These are phyloP conservation scores for Priceomyces carsonii DNA, from an alignment of 805 yeast species.

Conservation along the genomic window DNA sequence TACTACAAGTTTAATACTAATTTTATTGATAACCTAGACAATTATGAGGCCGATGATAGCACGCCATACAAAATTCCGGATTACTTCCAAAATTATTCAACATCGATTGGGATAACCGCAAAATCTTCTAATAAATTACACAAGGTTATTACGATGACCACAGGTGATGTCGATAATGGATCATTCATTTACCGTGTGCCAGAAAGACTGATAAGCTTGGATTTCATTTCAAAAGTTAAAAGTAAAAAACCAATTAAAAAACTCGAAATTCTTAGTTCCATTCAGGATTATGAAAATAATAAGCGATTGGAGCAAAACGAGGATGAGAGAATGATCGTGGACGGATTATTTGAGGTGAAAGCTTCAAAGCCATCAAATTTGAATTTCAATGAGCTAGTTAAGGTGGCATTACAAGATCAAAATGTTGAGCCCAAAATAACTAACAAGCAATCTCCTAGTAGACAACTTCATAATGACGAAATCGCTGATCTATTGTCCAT, in stretches of 20 bases:
- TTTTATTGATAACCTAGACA: slow-evolving; percentile 6
- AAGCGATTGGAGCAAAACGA: slow-evolving; percentile 15
- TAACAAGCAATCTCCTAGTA: slow-evolving; percentile 9
- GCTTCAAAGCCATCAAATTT: slow-evolving; percentile 28
- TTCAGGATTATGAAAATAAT: slow-evolving; percentile 25
- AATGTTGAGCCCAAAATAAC: slow-evolving; percentile 9
- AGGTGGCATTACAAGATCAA: slow-evolving; percentile 31
- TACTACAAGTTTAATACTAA: slow-evolving; percentile 15
- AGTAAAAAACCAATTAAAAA: slow-evolving; percentile 29
- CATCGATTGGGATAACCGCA: slow-evolving; percentile 21
- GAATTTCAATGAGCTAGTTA: slow-evolving; percentile 51
- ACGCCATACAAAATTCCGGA: slow-evolving; percentile 27
- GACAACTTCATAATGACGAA: slow-evolving; percentile 32
- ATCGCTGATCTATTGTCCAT: slow-evolving; percentile 53
- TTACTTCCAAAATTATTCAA: slow-evolving; percentile 25
- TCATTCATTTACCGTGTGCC: slow-evolving; percentile 64
- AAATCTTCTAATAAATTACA: slow-evolving; percentile 15
- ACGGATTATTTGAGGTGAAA: slow-evolving; percentile 30
- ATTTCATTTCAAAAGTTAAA: slow-evolving; percentile 61
- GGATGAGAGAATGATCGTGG: slow-evolving; percentile 21
- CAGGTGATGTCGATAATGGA: slow-evolving; percentile 11
- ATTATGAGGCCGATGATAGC: slow-evolving; percentile 10
- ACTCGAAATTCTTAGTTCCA: slow-evolving; percentile 21
- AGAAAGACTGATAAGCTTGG: slow-evolving; percentile 66
- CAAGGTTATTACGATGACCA: slow-evolving; percentile 20